Percentiles rank a stretch among this genome's conserved stretches.
These are phyloP conservation scores for Stachybotrys elegans DNA, from an alignment of 2,329 filamentous ascomycete genomes.

Conservation along the genomic window DNA sequence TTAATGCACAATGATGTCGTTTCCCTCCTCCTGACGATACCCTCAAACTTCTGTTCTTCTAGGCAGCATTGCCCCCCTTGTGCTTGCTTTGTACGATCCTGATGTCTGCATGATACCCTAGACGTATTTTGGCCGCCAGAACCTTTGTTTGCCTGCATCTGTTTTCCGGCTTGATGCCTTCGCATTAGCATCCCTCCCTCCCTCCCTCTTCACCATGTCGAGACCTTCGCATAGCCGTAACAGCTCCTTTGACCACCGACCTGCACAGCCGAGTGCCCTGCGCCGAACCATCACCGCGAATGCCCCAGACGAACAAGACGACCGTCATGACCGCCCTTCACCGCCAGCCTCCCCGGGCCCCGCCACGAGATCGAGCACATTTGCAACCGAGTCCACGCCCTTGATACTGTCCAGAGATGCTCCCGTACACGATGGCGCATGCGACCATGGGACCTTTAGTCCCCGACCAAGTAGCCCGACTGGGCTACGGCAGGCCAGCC, in stretches of 20 bases:
- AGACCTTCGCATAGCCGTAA: slow-evolving; percentile 21
- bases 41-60: too few relatives aligned
- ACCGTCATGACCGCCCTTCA: slow-evolving; percentile 9
- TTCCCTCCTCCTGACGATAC: background rate
- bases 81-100: too few relatives aligned
- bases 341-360: slow-evolving; percentile 17
- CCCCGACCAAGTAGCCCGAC: slow-evolving; percentile 53
- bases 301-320: slow-evolving; percentile 11
- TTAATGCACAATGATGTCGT: too few relatives aligned
- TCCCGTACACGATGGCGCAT: slow-evolving; percentile 32
- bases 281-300: slow-evolving; percentile 37
- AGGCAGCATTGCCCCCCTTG: too few relatives aligned
- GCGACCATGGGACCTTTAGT: slow-evolving; percentile 74
- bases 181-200: too few relatives aligned
- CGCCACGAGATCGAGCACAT: slow-evolving; percentile 13
- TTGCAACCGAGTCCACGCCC: slow-evolving; percentile 44
- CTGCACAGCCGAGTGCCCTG: slow-evolving; percentile 39
- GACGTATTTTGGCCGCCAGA: too few relatives aligned
- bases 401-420: slow-evolving; percentile 32
- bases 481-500: slow-evolving; percentile 20
- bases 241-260: slow-evolving; percentile 30
- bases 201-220: slow-evolving; percentile 18
- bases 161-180: too few relatives aligned
- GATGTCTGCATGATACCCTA: too few relatives aligned
- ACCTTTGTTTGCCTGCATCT: too few relatives aligned